Base-by-base conservation (phyloP, 2,329 filamentous ascomycete species). In the Pseudonectria foliicola region DNA sequence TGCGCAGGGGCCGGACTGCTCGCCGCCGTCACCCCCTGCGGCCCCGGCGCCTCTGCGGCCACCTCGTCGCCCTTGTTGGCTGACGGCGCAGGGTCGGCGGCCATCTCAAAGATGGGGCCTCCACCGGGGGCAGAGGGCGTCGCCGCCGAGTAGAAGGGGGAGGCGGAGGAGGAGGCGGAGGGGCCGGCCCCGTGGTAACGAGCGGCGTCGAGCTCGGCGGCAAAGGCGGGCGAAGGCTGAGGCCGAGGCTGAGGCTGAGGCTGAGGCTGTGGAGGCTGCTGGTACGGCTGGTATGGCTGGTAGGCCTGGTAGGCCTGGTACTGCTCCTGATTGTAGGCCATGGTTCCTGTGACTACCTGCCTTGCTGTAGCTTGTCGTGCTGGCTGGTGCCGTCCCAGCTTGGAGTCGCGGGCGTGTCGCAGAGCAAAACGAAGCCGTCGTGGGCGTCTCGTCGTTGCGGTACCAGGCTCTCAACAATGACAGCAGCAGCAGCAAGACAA, bases 91-190 rank as follows among this genome's bases (percentile, higher is more conserved):
- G 54, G 39, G 31, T 61, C 57, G 40, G 46, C 52, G 6, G 50
- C 27, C 55, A 61, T 58, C 36, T 61, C 59, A 29, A 57, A 61
- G 33, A 53, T 38, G 27, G 48, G 42, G 25, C 37, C 37, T 27
- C 45, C 50, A 35, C 48, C 42, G 12, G 48, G 46, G 4, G 39
- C 34, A 28, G 49, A 36, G 23, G 43, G 37, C n/a, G n/a, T n/a
- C n/a, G n/a, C n/a, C n/a, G n/a, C n/a, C n/a, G n/a, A n/a, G n/a
- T n/a, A n/a, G n/a, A n/a, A n/a, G n/a, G n/a, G n/a, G n/a, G n/a
- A n/a, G n/a, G n/a, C n/a, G n/a, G n/a, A n/a, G n/a, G n/a, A n/a
- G n/a, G n/a, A n/a, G n/a, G n/a, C n/a, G n/a, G n/a, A n/a, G 33
- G 41, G 25, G 36, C 31, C 39, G 31, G 38, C 35, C 21, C 38